These are phyloP conservation scores for Barnettozyma populi DNA, from an alignment of 805 yeast species.

Conservation along the genomic window DNA sequence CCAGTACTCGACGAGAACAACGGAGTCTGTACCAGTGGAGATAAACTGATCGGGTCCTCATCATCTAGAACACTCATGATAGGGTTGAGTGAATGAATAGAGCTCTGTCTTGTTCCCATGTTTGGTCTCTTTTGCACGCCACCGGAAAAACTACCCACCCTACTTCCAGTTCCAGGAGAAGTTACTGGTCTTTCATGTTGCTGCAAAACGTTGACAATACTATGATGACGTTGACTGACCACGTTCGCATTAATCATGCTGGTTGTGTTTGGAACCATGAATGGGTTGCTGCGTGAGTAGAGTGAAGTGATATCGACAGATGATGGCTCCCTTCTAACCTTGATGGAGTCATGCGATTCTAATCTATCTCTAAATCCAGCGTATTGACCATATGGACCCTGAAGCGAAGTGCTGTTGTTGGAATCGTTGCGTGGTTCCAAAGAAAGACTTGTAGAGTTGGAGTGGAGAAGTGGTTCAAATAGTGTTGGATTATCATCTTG, in stretches of 20 bases:
- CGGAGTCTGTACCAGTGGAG: not conserved
- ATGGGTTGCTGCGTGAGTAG: constrained; percentile 20
- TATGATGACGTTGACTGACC: constrained; percentile 8
- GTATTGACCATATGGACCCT: not conserved
- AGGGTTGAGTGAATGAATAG: constrained; percentile 5
- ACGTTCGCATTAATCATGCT: constrained; percentile 1
- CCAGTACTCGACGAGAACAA: not conserved
- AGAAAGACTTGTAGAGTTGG: constrained; percentile 8
- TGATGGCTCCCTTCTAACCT: constrained; percentile 23
- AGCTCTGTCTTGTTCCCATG: constrained; percentile 1
- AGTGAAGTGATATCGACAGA: constrained; percentile 35
- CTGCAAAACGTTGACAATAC: not conserved
- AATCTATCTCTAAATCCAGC: constrained; percentile 8
- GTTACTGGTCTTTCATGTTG: not conserved
- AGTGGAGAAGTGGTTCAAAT: constrained; percentile 13
- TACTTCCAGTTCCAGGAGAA: not conserved
- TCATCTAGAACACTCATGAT: constrained; percentile 11
- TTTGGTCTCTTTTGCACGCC: not conserved
- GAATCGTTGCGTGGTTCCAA: constrained; percentile 7
- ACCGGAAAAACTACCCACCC: not conserved
- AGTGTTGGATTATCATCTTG: constrained; percentile 2
- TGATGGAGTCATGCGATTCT: constrained; percentile 28
- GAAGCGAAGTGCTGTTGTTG: not conserved
- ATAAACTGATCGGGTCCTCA: not conserved
- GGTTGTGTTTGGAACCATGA: constrained; percentile 6